Base-by-base conservation (phyloP, 1,284 basidiomycete species). In the Austroboletus novae-zelandiae region DNA sequence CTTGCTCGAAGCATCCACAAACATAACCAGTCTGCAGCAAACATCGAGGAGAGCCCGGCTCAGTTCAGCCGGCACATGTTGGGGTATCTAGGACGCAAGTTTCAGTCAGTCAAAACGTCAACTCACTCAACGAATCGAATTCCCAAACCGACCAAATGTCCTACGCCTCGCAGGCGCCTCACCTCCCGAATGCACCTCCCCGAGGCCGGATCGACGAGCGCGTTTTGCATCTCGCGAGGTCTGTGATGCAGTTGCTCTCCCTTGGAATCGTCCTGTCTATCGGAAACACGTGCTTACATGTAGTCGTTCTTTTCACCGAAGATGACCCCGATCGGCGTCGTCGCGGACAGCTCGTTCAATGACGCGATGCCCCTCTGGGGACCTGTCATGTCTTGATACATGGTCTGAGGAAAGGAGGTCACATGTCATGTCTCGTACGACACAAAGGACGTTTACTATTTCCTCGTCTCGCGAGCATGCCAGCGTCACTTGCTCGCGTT, bases 381-480 rank as follows among this genome's bases (percentile, higher is more conserved):
- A 1, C 80, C 80, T 7, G 66, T 60, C 42, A 40, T 30, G 25
- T 71, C 67, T 48, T 34, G 53, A 50, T 66, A 66, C 63, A 69
- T 66, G n/a, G 59, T 57, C 65, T 67, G 36, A 34, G 4, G 18
- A 30, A 40, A 15, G 46, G 39, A 13, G 48, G 17, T 36, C 15
- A 36, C 30, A 45, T 25, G 30, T 27, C 8, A 32, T 4, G 4
- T 32, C 3, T 14, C n/a, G 1, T 31, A 20, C 5, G 17, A 25
- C 9, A 39, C 20, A 7, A 15, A 9, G 15, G 32, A 43, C 9
- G 49, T 58, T 15, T 53, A 82, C 82, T 39, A 71, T 74, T 68
- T 84, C 83, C 60, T 84, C 78, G 40, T 81, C 72, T 17, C 75
- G 73, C 2, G 74, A 75, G 54, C 83, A 84, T 9, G 78, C 75